Evolutionary conservation across 78 protist genomes (phyloP).

Genomic region (Isochrysis galbana): DNA sequence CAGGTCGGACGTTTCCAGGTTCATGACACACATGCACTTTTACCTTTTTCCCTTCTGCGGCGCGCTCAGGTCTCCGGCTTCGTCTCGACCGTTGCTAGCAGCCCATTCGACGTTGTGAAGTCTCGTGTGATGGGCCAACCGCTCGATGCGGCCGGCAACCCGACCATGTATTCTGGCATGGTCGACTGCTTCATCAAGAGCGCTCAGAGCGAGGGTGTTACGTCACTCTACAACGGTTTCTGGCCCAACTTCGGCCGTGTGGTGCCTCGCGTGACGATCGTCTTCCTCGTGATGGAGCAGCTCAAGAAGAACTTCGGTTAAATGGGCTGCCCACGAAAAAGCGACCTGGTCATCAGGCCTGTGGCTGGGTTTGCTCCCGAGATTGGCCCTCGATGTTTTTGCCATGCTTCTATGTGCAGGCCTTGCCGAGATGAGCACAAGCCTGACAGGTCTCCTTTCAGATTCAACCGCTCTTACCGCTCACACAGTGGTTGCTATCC

Average conservation of each 20-base stretch:
- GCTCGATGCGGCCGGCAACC: neutral
- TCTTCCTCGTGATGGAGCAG: constrained; percentile 31
- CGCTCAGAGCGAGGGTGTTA: neutral
- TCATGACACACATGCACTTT: too few species aligned
- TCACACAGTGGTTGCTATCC: too few species aligned
- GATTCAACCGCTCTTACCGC: too few species aligned
- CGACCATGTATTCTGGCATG: neutral
- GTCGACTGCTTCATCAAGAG: constrained; percentile 35
- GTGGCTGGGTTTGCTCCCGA: too few species aligned
- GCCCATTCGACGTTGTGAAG: constrained; percentile 40
- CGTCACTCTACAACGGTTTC: constrained; percentile 33
- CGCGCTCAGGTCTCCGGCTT: constrained; percentile 27
- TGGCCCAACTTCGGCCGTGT: constrained; percentile 34
- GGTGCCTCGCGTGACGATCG: constrained; percentile 21
- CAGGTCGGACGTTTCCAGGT: too few species aligned
- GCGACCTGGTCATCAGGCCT: too few species aligned
- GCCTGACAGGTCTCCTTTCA: too few species aligned
- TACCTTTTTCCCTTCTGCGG: too few species aligned
- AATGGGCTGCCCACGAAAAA: neutral
- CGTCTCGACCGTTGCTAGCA: constrained; percentile 3
- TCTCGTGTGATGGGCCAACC: constrained; percentile 41
- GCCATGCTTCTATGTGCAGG: too few species aligned
- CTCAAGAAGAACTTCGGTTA: constrained; percentile 22
- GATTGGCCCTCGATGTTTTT: too few species aligned
- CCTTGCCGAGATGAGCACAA: too few species aligned